These are phyloP conservation scores for Phytopythium mirpurense DNA, from an alignment of 352 stramenopile genomes.

Conservation along the genomic window DNA sequence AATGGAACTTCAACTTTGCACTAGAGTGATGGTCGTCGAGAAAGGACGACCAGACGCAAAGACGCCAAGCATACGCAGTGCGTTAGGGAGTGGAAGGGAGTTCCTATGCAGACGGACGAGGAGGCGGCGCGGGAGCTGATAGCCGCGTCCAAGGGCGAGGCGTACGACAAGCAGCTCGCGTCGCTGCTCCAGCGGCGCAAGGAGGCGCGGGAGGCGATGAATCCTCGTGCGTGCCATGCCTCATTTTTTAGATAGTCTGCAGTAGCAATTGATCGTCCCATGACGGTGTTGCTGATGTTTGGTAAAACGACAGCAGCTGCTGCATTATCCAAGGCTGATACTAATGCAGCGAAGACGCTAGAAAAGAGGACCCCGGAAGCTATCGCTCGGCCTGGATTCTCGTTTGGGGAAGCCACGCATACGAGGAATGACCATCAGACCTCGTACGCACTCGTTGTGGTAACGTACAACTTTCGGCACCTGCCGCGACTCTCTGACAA, in stretches of 20 bases:
- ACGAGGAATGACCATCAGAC: slow-evolving; percentile 5
- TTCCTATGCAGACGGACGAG: slow-evolving; percentile 59
- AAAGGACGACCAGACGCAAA: background rate
- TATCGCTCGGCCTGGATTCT: background rate
- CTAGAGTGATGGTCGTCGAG: slow-evolving; percentile 6
- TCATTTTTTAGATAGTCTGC: no score
- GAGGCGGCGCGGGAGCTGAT: slow-evolving; percentile 12
- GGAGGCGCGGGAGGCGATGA: slow-evolving; percentile 20
- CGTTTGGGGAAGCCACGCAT: background rate
- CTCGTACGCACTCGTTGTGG: slow-evolving; percentile 47
- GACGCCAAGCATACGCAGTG: no score
- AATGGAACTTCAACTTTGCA: slow-evolving; percentile 1
- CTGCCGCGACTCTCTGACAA: slow-evolving; percentile 46
- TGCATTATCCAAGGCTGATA: background rate
- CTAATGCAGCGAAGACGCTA: background rate
- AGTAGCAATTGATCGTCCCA: no score
- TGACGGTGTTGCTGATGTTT: no score
- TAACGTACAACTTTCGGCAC: slow-evolving; percentile 50
- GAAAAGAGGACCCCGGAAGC: background rate
- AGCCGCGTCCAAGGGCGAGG: slow-evolving; percentile 18
- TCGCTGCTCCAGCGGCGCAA: slow-evolving; percentile 34
- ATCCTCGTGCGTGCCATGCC: background rate
- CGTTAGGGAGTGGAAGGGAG: slow-evolving; percentile 2
- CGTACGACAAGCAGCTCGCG: slow-evolving; percentile 36
- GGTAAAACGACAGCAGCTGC: background rate